A percentile compares a stretch with the other conserved stretches of the same genome.
Conservation (phyloP, 331 rosid species). For the Stylosanthes scabra region DNA sequence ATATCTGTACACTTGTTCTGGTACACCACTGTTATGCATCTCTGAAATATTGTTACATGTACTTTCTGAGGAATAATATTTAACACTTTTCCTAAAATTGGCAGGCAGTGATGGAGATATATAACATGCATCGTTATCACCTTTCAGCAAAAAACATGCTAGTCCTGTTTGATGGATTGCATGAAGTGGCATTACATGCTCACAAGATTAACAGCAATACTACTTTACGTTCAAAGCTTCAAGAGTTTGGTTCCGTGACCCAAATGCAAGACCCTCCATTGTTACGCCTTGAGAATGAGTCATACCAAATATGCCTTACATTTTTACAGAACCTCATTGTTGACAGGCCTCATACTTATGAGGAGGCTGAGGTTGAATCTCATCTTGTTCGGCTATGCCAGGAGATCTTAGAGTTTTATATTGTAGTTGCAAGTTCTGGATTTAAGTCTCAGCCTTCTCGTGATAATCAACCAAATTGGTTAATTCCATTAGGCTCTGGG, state of each 20-base stretch:
- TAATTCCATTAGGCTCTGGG: constrained; percentile 88
- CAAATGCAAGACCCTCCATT: constrained; percentile 99
- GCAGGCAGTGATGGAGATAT: constrained; percentile 97
- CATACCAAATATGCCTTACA: constrained; percentile 93
- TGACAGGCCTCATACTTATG: constrained; percentile 71
- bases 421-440: constrained; percentile 69
- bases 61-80: constrained; percentile 20
- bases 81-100: constrained; percentile 42
- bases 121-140: constrained; percentile 73
- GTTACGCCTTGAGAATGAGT: constrained; percentile 91
- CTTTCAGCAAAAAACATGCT: constrained; percentile 69
- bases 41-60: constrained; percentile 9
- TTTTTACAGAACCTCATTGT: constrained; percentile 77
- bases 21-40: constrained; percentile 16
- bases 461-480: constrained; percentile 66
- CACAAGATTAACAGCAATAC: constrained; percentile 68
- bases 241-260: constrained; percentile 84
- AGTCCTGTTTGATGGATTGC: constrained; percentile 79
- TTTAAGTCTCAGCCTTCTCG: constrained; percentile 58
- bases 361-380: constrained; percentile 75
- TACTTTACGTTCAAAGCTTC: constrained; percentile 79
- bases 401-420: constrained; percentile 79
- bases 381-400: constrained; percentile 72
- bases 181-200: constrained; percentile 77
- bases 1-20: no score